Percentiles rank a stretch among this genome's conserved stretches.
phyloP scores from a whole-genome alignment of 2,329 filamentous ascomycete genomes.

The Massarina eburnea region DNA sequence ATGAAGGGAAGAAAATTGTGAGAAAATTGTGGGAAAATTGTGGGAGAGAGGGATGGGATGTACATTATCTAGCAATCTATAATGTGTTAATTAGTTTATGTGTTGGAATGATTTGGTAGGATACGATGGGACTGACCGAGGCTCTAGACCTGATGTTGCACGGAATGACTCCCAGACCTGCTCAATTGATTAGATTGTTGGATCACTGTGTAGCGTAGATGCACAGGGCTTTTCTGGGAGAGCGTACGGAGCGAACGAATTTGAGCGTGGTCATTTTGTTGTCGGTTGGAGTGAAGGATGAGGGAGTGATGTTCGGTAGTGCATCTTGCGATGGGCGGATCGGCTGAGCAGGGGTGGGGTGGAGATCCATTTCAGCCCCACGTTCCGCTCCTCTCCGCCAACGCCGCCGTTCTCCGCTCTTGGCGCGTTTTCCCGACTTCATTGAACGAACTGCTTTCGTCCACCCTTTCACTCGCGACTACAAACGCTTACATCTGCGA shows the following conservation, averaged over 20 bases:
- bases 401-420: too few species aligned
- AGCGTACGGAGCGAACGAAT: slow-evolving; percentile 66
- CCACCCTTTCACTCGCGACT: slow-evolving; percentile 7
- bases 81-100: not conserved
- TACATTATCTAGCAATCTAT: slow-evolving; percentile 48
- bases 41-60: not conserved
- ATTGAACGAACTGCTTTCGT: slow-evolving; percentile 14
- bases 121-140: slow-evolving; percentile 60
- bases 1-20: not conserved
- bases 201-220: not conserved
- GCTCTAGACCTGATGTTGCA: slow-evolving; percentile 82
- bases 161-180: slow-evolving; percentile 86
- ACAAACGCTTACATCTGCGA: slow-evolving; percentile 15
- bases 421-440: slow-evolving; percentile 14
- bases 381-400: slow-evolving; percentile 11
- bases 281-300: slow-evolving; percentile 2
- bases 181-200: slow-evolving; percentile 21
- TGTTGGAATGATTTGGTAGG: not conserved
- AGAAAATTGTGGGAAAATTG: not conserved
- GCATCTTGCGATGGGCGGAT: not conserved
- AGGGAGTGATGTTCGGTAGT: slow-evolving; percentile 29
- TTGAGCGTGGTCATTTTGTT: slow-evolving; percentile 51
- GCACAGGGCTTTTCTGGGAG: not conserved
- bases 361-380: not conserved
- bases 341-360: slow-evolving; percentile 5